A percentile compares a stretch with the other conserved stretches of the same genome.
Conservation (phyloP, 1,284 basidiomycete genomes). For the Moesziomyces sp. region DNA sequence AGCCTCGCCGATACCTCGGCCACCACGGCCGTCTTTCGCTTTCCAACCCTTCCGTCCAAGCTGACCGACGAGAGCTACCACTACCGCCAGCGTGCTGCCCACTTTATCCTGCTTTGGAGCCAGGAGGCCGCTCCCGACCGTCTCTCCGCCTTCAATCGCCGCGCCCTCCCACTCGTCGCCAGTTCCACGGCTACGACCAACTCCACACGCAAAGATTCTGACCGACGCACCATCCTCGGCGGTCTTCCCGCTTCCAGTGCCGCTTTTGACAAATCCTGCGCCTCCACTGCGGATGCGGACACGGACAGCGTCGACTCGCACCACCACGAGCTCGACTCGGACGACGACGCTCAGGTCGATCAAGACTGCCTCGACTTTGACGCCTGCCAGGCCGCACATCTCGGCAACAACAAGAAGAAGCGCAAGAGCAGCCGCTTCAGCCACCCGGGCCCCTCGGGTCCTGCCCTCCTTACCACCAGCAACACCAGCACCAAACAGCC, state of each 20-base stretch:
- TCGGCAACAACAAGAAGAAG: conserved; percentile 58
- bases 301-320: conserved; percentile 16
- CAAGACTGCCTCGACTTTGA: conserved; percentile 34
- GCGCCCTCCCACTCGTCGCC: conserved; percentile 7
- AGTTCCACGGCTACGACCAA: background rate
- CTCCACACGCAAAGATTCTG: too few species aligned
- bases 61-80: conserved; percentile 40
- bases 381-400: conserved; percentile 33
- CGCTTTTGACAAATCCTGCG: background rate
- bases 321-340: conserved; percentile 5
- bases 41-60: conserved; percentile 20
- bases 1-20: background rate
- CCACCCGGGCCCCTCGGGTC: background rate
- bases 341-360: conserved; percentile 27
- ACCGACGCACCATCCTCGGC: too few species aligned
- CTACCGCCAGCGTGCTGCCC: conserved; percentile 40
- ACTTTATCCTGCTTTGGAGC: conserved; percentile 38
- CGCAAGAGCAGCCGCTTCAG: conserved; percentile 49
- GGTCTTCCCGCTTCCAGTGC: background rate
- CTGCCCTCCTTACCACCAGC: background rate
- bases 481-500: conserved; percentile 1
- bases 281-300: background rate
- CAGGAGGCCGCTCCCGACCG: conserved; percentile 22
- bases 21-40: conserved; percentile 12
- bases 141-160: conserved; percentile 15